Evolutionary conservation across 768 basidiomycete species (phyloP), one percentile per base, ranked within the genome.

Genomic region (Agaricus blazei): DNA sequence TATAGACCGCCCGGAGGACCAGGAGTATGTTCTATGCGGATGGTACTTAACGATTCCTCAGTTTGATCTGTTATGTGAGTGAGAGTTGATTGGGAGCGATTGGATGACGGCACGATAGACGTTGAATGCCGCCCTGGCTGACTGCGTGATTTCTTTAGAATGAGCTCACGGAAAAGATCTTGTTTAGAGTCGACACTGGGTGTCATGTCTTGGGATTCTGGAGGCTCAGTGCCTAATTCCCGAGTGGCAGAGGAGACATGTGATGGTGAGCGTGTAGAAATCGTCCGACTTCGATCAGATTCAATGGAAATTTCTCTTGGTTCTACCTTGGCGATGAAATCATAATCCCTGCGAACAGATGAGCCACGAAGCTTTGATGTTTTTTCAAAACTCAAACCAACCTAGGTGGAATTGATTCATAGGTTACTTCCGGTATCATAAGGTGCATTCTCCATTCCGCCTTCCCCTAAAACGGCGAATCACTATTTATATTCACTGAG

Each of bases 1-100:
- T 70, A 70, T 34, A 67, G 66, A 24, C 48, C 34, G 62, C 51
- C 54, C 9, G 53, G 37, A 9, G 59, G 51, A 12, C 47, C 51
- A 14, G 51, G 52, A 3, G 47, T 50, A 19, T 52, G 42, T 29
- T 54, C 48, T 12, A 48, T 28, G 23, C 50, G 48, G 40, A 49
- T 27, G 29, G 61, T 48, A 9, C 52, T 57, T 6, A 31, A 48
- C 23, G 48, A 31, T 3, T 48, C 58, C 12, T 59, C 51, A 12
- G 54, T 40, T 26, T 57, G 46, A 48, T 57, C 52, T 1, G 60
- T 55, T 9, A 42, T 56, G n/a, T 55, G 28, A 1, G 57, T 58
- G 34, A 56, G 53, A 7, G 29, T 15, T n/a, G 50, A 51, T 29
- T 34, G 31, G 3, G 48, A 44, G 14, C 46, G 54, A n/a, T 19